A percentile compares a stretch with the other conserved stretches of the same genome.
These are phyloP conservation scores for Bonia amplexicaulis DNA, from an alignment of 176 grass and related monocot species.

Conservation along the genomic window DNA sequence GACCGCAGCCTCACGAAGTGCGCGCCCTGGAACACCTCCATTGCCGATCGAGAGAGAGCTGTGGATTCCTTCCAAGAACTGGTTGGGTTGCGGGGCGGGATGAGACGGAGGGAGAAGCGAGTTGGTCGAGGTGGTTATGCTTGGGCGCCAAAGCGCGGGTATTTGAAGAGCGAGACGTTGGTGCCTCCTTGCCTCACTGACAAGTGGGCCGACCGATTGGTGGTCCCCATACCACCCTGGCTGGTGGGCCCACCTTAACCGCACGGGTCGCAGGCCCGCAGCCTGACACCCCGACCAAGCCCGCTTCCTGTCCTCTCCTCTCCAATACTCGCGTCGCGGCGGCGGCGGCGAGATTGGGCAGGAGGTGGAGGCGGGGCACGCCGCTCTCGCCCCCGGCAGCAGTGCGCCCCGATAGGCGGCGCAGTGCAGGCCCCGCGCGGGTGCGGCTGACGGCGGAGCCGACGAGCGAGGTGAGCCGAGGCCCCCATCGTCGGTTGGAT, in stretches of 20 bases:
- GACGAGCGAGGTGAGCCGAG: neutral
- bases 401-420: no score
- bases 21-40: slow-evolving; percentile 41
- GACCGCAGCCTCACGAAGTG: slow-evolving; percentile 33
- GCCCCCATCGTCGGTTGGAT: neutral
- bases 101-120: neutral
- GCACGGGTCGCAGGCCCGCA: no score
- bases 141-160: neutral
- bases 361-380: no score
- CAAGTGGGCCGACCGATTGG: neutral
- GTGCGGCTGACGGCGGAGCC: neutral
- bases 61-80: neutral
- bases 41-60: neutral
- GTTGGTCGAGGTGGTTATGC: neutral
- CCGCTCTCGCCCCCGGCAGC: no score
- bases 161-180: neutral
- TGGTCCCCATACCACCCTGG: neutral
- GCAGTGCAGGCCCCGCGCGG: neutral
- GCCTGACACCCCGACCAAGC: neutral
- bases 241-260: neutral
- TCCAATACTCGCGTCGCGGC: neutral
- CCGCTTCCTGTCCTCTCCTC: neutral
- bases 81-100: neutral
- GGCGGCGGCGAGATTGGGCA: neutral
- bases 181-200: neutral